Conservation (phyloP, 2,329 filamentous ascomycete genomes). For the Talaromyces sp. region DNA sequence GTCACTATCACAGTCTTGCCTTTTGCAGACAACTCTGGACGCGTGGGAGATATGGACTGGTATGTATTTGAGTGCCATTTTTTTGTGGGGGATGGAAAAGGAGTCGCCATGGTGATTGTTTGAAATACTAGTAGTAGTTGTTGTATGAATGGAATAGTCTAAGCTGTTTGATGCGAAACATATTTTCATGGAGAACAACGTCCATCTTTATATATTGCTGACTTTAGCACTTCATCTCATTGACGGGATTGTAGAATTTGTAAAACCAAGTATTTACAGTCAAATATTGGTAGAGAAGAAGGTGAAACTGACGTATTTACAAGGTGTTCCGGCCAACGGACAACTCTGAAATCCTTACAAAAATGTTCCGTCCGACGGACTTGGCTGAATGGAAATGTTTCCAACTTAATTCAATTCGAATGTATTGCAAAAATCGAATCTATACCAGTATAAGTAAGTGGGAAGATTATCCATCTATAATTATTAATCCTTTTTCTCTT, state of each 20-base stretch:
- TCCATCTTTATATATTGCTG: background rate
- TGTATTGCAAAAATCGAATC: background rate
- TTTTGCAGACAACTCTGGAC: constrained; percentile 36
- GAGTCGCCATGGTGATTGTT: constrained; percentile 22
- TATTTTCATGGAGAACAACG: background rate
- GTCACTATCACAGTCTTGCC: constrained; percentile 42
- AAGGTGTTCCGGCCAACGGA: too few relatives aligned
- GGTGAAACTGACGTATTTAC: background rate
- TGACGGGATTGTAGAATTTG: background rate
- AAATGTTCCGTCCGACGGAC: background rate
- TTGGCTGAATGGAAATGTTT: background rate
- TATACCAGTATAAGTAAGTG: background rate
- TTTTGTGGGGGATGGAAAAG: constrained; percentile 37
- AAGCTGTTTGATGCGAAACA: background rate
- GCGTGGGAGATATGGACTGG: constrained; percentile 33
- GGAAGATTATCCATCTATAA: background rate
- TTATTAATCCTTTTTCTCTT: background rate
- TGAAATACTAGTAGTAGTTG: constrained; percentile 18
- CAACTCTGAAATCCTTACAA: background rate
- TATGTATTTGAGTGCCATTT: constrained; percentile 20
- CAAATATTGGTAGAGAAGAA: background rate
- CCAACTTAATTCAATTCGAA: background rate
- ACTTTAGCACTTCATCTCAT: background rate
- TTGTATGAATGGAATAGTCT: background rate
- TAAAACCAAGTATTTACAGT: background rate